Conservation (phyloP, 805 yeast species). For the Schwanniomyces polymorphus region DNA sequence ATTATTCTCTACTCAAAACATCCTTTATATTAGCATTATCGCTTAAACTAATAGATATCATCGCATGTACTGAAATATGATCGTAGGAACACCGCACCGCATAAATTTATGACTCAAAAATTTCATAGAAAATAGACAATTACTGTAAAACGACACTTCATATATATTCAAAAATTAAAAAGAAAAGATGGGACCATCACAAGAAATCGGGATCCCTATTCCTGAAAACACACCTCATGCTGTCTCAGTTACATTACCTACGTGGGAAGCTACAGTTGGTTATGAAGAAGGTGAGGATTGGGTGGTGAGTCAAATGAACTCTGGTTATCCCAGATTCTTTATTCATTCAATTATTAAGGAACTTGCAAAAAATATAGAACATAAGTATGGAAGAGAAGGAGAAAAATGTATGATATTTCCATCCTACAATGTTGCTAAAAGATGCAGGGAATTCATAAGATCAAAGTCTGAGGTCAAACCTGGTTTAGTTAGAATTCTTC, state of each 20-base stretch:
- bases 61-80: not conserved
- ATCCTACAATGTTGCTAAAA: conserved; percentile 71
- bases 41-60: not conserved
- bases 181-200: conserved; percentile 21
- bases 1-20: not conserved
- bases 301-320: conserved; percentile 72
- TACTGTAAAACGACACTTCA: not conserved
- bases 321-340: conserved; percentile 89
- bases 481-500: conserved; percentile 58
- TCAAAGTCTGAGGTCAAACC: conserved; percentile 32
- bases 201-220: conserved; percentile 75
- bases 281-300: conserved; percentile 88
- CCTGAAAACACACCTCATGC: conserved; percentile 92
- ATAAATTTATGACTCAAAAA: not conserved
- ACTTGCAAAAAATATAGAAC: conserved; percentile 52
- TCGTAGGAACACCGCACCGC: not conserved
- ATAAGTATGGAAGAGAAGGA: conserved; percentile 75
- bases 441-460: conserved; percentile 79
- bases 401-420: conserved; percentile 80
- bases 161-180: no score
- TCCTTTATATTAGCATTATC: not conserved
- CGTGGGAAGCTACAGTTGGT: conserved; percentile 91
- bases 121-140: not conserved
- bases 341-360: conserved; percentile 64
- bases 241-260: conserved; percentile 90